Evolutionary conservation across 2,329 filamentous ascomycete genomes (phyloP).

Genomic region (Cadophora gregata): DNA sequence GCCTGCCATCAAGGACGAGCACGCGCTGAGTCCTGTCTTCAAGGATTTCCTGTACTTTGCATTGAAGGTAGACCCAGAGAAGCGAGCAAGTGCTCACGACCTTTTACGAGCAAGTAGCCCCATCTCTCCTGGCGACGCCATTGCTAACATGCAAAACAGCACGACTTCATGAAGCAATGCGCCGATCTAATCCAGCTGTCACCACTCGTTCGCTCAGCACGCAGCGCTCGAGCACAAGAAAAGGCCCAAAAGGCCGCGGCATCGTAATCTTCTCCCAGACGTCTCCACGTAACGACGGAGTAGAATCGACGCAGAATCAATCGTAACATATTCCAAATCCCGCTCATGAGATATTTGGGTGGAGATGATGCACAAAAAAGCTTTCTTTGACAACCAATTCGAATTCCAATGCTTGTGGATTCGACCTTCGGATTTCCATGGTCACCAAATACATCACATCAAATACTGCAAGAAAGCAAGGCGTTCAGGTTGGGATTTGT

Average conservation of each 20-base stretch:
- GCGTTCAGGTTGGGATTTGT: slow-evolving; percentile 15
- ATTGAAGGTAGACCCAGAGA: slow-evolving; percentile 95
- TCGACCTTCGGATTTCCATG: not conserved
- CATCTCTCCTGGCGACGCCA: slow-evolving; percentile 17
- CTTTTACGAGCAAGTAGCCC: slow-evolving; percentile 76
- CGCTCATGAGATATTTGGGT: slow-evolving; percentile 10
- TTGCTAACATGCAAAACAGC: slow-evolving; percentile 55
- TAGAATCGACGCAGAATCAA: slow-evolving; percentile 1
- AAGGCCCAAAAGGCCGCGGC: slow-evolving; percentile 68
- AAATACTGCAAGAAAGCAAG: slow-evolving; percentile 14
- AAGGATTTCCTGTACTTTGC: slow-evolving; percentile 92
- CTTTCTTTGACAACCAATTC: not conserved
- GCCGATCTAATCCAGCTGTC: slow-evolving; percentile 78
- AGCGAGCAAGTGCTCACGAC: slow-evolving; percentile 93
- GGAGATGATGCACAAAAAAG: slow-evolving; percentile 12
- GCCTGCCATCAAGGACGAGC: slow-evolving; percentile 91
- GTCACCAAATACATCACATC: not conserved
- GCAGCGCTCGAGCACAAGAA: slow-evolving; percentile 85
- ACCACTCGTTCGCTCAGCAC: slow-evolving; percentile 84
- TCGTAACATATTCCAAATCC: not conserved
- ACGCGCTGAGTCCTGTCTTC: slow-evolving; percentile 81
- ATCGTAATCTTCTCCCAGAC: slow-evolving; percentile 17
- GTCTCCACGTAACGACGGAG: not conserved
- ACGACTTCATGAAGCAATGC: slow-evolving; percentile 80
- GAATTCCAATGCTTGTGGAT: not conserved